These are phyloP conservation scores for Boletus sp. DNA, from an alignment of 768 basidiomycete genomes.

Conservation along the genomic window DNA sequence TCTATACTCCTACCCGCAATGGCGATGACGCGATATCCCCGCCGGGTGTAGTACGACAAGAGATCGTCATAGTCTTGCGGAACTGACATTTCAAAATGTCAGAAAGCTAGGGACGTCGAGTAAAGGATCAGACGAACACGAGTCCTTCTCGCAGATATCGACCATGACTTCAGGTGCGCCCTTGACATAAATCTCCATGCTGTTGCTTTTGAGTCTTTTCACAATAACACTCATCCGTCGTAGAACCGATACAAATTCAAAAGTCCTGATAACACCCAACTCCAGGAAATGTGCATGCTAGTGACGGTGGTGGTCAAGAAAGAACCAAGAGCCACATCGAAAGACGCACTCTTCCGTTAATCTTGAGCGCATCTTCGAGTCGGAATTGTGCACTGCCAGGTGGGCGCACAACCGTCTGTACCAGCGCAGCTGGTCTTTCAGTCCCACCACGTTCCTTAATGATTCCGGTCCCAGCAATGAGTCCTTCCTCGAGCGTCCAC, in stretches of 20 bases:
- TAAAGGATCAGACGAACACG: constrained; percentile 61
- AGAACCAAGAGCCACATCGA: neutral
- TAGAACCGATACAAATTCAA: constrained; percentile 92
- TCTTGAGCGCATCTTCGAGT: constrained; percentile 90
- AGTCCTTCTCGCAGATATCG: constrained; percentile 88
- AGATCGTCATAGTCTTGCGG: constrained; percentile 96
- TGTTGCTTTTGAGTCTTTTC: constrained; percentile 86
- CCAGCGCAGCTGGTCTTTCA: constrained; percentile 79
- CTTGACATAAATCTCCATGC: constrained; percentile 98
- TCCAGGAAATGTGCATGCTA: constrained; percentile 97
- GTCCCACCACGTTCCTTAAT: constrained; percentile 62
- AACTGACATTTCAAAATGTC: constrained; percentile 46
- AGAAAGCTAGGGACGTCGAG: constrained; percentile 1
- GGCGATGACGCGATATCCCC: constrained; percentile 96
- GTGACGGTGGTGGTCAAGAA: neutral
- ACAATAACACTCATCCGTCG: constrained; percentile 98
- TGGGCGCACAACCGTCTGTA: constrained; percentile 94
- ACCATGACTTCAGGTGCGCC: constrained; percentile 99
- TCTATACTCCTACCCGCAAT: constrained; percentile 96
- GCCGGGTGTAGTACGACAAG: constrained; percentile 92
- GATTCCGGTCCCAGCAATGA: constrained; percentile 61
- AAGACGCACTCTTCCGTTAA: constrained; percentile 64
- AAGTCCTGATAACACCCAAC: constrained; percentile 91
- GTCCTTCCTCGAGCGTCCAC: constrained; percentile 95
- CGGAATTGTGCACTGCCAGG: constrained; percentile 89